Conservation (phyloP, 2,329 filamentous ascomycete genomes). For the Lachnum nothofagi region DNA sequence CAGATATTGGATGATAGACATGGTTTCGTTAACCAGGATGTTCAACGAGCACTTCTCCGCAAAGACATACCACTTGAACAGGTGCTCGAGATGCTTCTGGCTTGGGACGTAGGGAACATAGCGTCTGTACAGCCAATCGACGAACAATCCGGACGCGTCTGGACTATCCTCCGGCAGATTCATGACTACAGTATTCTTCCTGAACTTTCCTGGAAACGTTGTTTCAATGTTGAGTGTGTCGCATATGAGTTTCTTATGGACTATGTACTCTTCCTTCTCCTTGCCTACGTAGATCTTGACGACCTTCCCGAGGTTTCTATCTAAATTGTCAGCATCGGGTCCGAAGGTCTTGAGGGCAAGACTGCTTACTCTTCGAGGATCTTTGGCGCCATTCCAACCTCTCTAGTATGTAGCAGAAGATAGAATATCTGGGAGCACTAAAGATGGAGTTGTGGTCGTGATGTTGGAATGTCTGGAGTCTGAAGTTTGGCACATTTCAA, state of each 20-base stretch:
- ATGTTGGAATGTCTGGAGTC: too few species aligned
- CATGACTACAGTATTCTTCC: conserved; percentile 8
- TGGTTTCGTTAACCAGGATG: conserved; percentile 1
- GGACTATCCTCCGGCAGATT: conserved; percentile 7
- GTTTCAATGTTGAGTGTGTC: conserved; percentile 3
- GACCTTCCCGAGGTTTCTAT: conserved; percentile 8
- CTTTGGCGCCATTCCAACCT: not conserved
- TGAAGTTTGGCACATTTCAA: too few species aligned
- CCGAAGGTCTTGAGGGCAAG: not conserved
- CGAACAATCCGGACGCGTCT: not conserved
- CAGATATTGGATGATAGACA: not conserved
- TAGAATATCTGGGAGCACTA: too few species aligned
- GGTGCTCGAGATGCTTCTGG: not conserved
- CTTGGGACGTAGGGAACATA: not conserved
- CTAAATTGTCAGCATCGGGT: not conserved
- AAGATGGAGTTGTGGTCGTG: too few species aligned
- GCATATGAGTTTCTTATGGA: conserved; percentile 25
- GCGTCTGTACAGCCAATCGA: conserved; percentile 10
- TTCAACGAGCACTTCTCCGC: conserved; percentile 6
- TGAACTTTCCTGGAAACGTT: conserved; percentile 12
- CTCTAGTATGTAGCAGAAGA: too few species aligned
- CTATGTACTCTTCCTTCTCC: conserved; percentile 14
- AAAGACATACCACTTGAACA: conserved; percentile 10
- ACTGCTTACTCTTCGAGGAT: not conserved
- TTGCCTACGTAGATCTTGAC: conserved; percentile 23